Evolutionary conservation across 2,329 filamentous ascomycete species (phyloP).

Genomic region (Calonectria ilicicola): DNA sequence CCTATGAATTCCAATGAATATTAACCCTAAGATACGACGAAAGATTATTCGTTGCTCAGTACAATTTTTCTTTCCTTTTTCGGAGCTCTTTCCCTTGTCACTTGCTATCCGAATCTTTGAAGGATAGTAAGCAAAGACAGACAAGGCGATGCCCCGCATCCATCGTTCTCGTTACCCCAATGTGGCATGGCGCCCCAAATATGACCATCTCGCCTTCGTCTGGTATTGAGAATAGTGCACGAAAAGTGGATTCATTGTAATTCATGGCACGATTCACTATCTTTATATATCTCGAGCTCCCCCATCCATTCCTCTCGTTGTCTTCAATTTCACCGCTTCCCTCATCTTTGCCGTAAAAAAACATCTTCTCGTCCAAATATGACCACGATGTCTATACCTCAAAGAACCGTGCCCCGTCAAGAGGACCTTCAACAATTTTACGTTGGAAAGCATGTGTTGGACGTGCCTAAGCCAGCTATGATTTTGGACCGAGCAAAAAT

Average conservation of each 20-base stretch:
- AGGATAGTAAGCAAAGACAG: background rate
- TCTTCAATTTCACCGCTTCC: background rate
- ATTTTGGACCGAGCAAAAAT: constrained; percentile 68
- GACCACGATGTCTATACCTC: constrained; percentile 39
- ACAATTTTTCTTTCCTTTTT: too few relatives aligned
- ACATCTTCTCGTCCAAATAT: background rate
- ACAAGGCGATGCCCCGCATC: background rate
- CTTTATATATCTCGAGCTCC: background rate
- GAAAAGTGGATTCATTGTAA: background rate
- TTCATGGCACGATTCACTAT: background rate
- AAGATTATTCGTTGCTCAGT: too few relatives aligned
- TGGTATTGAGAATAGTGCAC: background rate
- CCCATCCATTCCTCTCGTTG: too few relatives aligned
- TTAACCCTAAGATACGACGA: too few relatives aligned
- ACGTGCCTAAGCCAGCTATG: constrained; percentile 65
- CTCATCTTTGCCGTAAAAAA: too few relatives aligned
- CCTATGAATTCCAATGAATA: too few relatives aligned
- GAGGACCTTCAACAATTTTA: constrained; percentile 40
- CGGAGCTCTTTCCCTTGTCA: background rate
- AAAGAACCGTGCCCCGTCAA: constrained; percentile 22
- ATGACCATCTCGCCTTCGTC: background rate
- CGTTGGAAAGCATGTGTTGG: constrained; percentile 37
- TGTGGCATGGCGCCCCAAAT: background rate
- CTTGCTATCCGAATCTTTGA: too few relatives aligned
- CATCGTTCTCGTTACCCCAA: background rate